Conservation (phyloP, 2,329 filamentous ascomycete genomes). For the Alternaria tenuissima region DNA sequence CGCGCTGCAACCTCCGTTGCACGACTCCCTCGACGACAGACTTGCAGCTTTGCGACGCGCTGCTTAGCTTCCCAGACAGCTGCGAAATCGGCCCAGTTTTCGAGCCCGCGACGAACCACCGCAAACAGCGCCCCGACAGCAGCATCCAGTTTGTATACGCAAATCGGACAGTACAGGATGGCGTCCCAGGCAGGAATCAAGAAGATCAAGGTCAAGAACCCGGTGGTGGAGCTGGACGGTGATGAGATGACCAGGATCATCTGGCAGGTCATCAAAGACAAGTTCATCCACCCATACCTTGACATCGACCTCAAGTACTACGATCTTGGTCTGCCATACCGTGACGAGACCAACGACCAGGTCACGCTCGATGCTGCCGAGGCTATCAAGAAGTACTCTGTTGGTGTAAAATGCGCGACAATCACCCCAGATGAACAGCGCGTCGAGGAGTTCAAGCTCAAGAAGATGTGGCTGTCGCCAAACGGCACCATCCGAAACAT, state of each 20-base stretch:
- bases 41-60: constrained; percentile 42
- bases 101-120: constrained; percentile 26
- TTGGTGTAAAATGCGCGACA: constrained; percentile 98
- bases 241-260: constrained; percentile 98
- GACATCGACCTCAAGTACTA: constrained; percentile 99
- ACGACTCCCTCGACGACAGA: constrained; percentile 31
- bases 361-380: constrained; percentile 95
- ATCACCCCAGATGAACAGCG: constrained; percentile 98
- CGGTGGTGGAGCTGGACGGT: constrained; percentile 96
- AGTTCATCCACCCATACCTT: constrained; percentile 95
- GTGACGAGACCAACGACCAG: constrained; percentile 94
- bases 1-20: constrained; percentile 34
- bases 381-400: constrained; percentile 98
- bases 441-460: constrained; percentile 97
- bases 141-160: constrained; percentile 15
- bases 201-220: constrained; percentile 99
- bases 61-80: constrained; percentile 35
- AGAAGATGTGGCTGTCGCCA: constrained; percentile 99
- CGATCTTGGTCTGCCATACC: constrained; percentile 90
- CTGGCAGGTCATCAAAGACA: constrained; percentile 99
- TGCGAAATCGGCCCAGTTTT: constrained; percentile 36
- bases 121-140: constrained; percentile 16
- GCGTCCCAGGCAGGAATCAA: constrained; percentile 74
- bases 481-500: constrained; percentile 84
- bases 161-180: constrained; percentile 42